Evolutionary conservation across 768 basidiomycete species (phyloP).

Genomic region (Aureoboletus auriporus): DNA sequence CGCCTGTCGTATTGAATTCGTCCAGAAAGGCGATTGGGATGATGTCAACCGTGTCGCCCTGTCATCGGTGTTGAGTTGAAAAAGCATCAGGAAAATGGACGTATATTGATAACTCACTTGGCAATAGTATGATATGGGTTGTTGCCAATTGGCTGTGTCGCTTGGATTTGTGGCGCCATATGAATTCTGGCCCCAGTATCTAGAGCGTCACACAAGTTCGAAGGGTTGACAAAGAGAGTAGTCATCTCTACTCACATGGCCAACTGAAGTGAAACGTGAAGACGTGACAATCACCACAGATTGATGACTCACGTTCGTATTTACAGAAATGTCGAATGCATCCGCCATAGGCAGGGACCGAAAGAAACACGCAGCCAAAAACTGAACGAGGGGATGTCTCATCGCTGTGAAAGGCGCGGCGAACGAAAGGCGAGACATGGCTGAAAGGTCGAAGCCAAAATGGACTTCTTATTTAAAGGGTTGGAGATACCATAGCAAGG

Average conservation of each 20-base stretch:
- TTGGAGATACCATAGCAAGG: not conserved
- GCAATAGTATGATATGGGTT: slow-evolving; percentile 32
- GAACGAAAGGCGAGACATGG: not conserved
- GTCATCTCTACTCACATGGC: slow-evolving; percentile 10
- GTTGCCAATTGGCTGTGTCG: slow-evolving; percentile 30
- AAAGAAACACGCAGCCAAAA: not conserved
- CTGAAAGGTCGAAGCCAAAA: not conserved
- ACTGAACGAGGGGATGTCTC: not conserved
- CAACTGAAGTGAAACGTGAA: slow-evolving; percentile 9
- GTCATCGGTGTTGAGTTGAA: not conserved
- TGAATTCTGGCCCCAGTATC: slow-evolving; percentile 38
- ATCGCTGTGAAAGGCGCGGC: not conserved
- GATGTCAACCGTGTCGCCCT: slow-evolving; percentile 54
- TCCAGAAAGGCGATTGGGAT: slow-evolving; percentile 62
- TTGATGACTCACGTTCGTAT: slow-evolving; percentile 18
- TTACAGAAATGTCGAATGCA: slow-evolving; percentile 16
- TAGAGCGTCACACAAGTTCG: slow-evolving; percentile 1
- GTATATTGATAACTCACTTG: slow-evolving; percentile 8
- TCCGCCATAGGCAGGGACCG: not conserved
- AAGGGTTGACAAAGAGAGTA: not conserved
- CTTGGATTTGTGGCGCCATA: slow-evolving; percentile 31
- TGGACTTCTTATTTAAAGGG: not conserved
- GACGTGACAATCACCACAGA: not conserved
- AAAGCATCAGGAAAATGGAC: not conserved
- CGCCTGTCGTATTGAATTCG: slow-evolving; percentile 55